phyloP scores from a whole-genome alignment of 495 filamentous ascomycete genomes.

The Hypoxylon subgilvum region DNA sequence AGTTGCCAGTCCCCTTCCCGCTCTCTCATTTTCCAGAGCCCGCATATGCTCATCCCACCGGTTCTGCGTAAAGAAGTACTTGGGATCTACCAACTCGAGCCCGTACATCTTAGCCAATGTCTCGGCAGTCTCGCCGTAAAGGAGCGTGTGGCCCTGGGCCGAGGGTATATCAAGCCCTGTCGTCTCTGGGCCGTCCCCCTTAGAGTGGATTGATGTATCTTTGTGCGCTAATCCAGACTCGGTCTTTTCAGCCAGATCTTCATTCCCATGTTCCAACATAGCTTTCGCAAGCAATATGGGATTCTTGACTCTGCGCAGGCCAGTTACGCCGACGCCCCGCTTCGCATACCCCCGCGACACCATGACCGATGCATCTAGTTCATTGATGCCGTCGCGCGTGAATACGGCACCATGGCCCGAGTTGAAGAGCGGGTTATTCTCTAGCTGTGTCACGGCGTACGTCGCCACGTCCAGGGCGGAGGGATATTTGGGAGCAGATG shows the following conservation, averaged over 20 bases:
- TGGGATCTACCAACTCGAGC: slow-evolving; percentile 67
- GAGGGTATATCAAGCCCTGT: slow-evolving; percentile 48
- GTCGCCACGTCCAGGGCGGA: slow-evolving; percentile 74
- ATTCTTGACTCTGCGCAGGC: slow-evolving; percentile 74
- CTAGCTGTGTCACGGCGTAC: slow-evolving; percentile 76
- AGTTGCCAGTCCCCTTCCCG: slow-evolving; percentile 39
- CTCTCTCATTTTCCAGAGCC: slow-evolving; percentile 63
- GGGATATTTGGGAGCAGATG: slow-evolving; percentile 27
- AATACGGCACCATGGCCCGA: slow-evolving; percentile 85
- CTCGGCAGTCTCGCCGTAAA: slow-evolving; percentile 73
- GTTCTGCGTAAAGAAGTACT: slow-evolving; percentile 78
- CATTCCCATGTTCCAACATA: slow-evolving; percentile 68
- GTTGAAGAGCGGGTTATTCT: slow-evolving; percentile 86
- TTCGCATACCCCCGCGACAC: slow-evolving; percentile 75
- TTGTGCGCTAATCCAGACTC: background rate
- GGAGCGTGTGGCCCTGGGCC: slow-evolving; percentile 69
- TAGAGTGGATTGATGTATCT: background rate
- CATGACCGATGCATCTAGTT: slow-evolving; percentile 93
- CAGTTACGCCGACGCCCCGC: slow-evolving; percentile 75
- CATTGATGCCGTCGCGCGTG: slow-evolving; percentile 78
- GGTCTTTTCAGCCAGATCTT: slow-evolving; percentile 44
- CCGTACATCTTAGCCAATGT: slow-evolving; percentile 68
- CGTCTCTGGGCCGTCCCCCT: background rate
- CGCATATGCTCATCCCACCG: slow-evolving; percentile 83
- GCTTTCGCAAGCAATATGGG: slow-evolving; percentile 77